Evolutionary conservation across 306 rosid species (phyloP), one percentile per base, ranked within the genome.

Genomic region (Aeschynomene evenia): DNA sequence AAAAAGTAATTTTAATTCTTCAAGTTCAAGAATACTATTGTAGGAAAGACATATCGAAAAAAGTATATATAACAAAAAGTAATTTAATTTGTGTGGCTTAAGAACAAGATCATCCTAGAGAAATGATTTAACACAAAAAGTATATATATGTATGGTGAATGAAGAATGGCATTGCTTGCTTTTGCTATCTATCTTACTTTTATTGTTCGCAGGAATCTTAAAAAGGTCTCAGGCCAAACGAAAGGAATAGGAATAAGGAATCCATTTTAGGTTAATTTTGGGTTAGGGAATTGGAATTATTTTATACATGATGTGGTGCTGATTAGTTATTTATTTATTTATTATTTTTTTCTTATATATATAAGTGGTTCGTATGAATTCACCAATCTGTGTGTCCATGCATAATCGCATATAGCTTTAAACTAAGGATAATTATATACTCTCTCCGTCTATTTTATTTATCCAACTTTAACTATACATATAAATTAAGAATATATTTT

Each of bases 161-260:
- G 77, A 50, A 34, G 5, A n/a, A 72, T 31, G 69, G 53, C 70
- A 61, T 63, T 53, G 43, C 51, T 31, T 70, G 45, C 51, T 62
- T 77, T 66, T 55, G 85, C 77, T 73, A 68, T 73, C 31, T n/a
- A n/a, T n/a, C n/a, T n/a, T n/a, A n/a, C n/a, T n/a, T n/a, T 73
- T 57, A 62, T 57, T 68, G 70, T 57, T 42, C 34, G 42, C 36
- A 33, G 83, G 86, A 78, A 74, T 74, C 76, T 7, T 37, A 33
- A 50, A 74, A 74, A 34, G 72, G 42, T 39, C 64, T 75, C 2
- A 20, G 62, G 59, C 51, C 66, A 49, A 56, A 70, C 34, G 53
- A 59, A 74, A 82, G 33, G 86, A 78, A 74, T 78, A 69, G 40
- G 40, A 36, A 36, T 36, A 36, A 36, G 40, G 9, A 72, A 58